Percentiles rank a stretch among this genome's conserved stretches.
phyloP scores from a whole-genome alignment of 345 rosid species.

The Kandelia obovata region DNA sequence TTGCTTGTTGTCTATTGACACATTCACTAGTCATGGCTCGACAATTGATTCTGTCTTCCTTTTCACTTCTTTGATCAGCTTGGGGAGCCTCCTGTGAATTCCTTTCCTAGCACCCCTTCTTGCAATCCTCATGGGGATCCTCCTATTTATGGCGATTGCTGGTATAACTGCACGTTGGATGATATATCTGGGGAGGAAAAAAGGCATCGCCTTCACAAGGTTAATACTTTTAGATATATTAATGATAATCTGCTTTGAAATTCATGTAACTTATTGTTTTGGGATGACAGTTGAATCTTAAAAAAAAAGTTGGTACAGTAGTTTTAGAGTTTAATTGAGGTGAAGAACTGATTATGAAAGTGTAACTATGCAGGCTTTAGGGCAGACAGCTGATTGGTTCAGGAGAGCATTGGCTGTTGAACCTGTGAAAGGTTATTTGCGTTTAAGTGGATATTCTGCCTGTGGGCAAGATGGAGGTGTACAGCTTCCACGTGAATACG shows the following conservation, averaged over 20 bases:
- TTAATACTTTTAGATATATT: slow-evolving; percentile 11
- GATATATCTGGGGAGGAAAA: slow-evolving; percentile 92
- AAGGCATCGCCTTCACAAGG: slow-evolving; percentile 85
- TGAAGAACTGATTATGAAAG: slow-evolving; percentile 23
- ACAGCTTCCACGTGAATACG: slow-evolving; percentile 89
- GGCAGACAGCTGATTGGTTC: slow-evolving; percentile 94
- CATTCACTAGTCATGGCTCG: background rate
- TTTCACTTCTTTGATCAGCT: slow-evolving; percentile 46
- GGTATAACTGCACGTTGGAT: slow-evolving; percentile 94
- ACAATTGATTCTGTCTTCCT: slow-evolving; percentile 13
- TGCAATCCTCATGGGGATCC: slow-evolving; percentile 77
- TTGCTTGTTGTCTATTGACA: slow-evolving; percentile 14
- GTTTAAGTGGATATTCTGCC: slow-evolving; percentile 97
- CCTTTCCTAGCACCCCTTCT: slow-evolving; percentile 49
- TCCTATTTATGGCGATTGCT: slow-evolving; percentile 86
- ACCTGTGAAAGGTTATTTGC: slow-evolving; percentile 93
- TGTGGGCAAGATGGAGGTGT: slow-evolving; percentile 99
- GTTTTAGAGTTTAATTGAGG: slow-evolving; percentile 9
- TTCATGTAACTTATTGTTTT: background rate
- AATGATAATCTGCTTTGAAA: background rate
- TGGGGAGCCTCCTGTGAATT: slow-evolving; percentile 77
- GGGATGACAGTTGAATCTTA: background rate
- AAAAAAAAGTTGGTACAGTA: background rate
- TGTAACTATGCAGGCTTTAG: slow-evolving; percentile 68
- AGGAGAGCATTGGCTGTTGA: slow-evolving; percentile 89